phyloP scores from a whole-genome alignment of 2,329 filamentous ascomycete species.

The Fusarium sp. region DNA sequence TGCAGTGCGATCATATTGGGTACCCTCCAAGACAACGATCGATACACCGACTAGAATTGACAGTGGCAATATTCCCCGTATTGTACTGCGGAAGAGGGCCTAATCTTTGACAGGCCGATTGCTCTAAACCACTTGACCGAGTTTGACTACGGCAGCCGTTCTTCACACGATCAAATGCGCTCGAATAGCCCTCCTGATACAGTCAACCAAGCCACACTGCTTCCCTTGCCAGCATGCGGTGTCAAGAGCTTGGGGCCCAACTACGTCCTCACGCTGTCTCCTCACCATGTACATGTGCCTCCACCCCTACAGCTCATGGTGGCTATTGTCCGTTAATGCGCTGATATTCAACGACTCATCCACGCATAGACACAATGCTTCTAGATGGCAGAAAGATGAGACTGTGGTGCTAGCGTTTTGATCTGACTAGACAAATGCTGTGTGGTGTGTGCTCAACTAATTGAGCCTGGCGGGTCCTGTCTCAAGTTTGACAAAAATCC shows the following conservation, averaged over 20 bases:
- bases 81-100: constrained; percentile 20
- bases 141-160: constrained; percentile 28
- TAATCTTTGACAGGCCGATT: constrained; percentile 25
- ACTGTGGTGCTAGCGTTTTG: constrained; percentile 12
- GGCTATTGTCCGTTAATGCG: background rate
- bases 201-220: constrained; percentile 15
- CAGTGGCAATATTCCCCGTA: constrained; percentile 16
- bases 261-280: constrained; percentile 2
- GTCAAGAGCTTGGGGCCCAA: background rate
- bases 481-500: constrained; percentile 41
- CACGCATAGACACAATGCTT: background rate
- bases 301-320: background rate
- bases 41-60: constrained; percentile 27
- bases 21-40: constrained; percentile 26
- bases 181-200: constrained; percentile 17
- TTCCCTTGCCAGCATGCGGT: background rate
- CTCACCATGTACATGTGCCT: background rate
- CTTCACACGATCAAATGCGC: constrained; percentile 26
- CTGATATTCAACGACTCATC: constrained; percentile 10
- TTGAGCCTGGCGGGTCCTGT: constrained; percentile 39
- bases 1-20: constrained; percentile 28
- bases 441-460: constrained; percentile 26
- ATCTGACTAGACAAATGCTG: constrained; percentile 14
- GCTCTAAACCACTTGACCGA: constrained; percentile 30
- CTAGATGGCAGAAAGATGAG: background rate